Conservation (phyloP, 73 alveolate species). For the Tetrahymena borealis region DNA sequence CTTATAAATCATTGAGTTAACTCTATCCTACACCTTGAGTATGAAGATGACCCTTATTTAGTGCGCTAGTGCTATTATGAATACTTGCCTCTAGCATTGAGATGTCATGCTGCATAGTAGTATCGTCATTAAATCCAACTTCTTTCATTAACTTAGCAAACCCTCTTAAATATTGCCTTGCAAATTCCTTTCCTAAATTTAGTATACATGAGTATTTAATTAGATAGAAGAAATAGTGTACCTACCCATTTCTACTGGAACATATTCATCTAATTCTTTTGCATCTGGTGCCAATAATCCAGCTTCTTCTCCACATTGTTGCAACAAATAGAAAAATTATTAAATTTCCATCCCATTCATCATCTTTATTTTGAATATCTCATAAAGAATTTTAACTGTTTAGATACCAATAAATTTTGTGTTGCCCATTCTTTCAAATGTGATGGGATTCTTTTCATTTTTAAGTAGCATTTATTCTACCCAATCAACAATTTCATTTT, state of each 20-base stretch:
- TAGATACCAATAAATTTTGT: background rate
- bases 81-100: background rate
- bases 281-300: background rate
- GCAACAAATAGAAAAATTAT: background rate
- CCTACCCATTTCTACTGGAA: background rate
- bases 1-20: background rate
- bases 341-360: background rate
- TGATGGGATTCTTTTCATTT: background rate
- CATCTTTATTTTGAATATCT: background rate
- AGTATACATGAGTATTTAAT: background rate
- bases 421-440: background rate
- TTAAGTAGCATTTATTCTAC: background rate
- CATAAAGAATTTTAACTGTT: background rate
- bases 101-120: background rate
- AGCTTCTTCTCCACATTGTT: background rate
- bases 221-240: background rate
- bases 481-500: background rate
- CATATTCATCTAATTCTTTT: background rate
- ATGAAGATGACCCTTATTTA: too few species aligned
- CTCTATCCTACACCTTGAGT: background rate
- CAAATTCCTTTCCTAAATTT: background rate
- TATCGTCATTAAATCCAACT: background rate
- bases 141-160: background rate
- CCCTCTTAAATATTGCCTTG: background rate
- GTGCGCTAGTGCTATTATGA: background rate